Evolutionary conservation across 2,329 filamentous ascomycete species (phyloP), one percentile per base, ranked within the genome.

Genomic region (Alternaria sp.): DNA sequence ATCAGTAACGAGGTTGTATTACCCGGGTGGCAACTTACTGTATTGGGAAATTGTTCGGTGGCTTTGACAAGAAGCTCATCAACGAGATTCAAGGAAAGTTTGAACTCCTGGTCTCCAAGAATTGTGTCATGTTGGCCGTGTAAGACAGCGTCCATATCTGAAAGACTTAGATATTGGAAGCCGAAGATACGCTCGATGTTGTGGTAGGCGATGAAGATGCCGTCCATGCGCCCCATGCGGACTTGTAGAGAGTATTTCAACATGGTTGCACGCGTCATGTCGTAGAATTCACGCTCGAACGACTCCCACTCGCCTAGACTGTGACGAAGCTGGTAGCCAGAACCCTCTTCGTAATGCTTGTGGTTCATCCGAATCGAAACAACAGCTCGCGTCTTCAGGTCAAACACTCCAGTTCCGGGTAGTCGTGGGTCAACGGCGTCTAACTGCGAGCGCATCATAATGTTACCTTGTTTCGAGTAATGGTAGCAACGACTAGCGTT

Each of bases 201-300:
- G 82, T 99, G 95, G 76, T 89, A 99, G 3, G 95, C 95, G 22
- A 98, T 92, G 74, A 98, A 99, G 51, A 98, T 97, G 55, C 95
- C 95, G 75, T 99, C 94, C 96, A 99, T 99, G 51, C 94, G 89
- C 18, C 96, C 95, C 88, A 99, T 96, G 45, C 95, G 92, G 28
- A 94, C 96, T 80, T 99, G 95, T 30, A 99, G 84, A 10, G 94
- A 97, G 78, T 99, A 99, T 75, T 99, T 99, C 57, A 99, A 83
- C 81, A 99, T 94, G 0, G 94, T 95, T 1, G 94, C 88, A 54
- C 96, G 87, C 61, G 97, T 94, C 93, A 99, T 96, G 78, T 99
- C 95, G 77, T 90, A 97, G 78, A 95, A 97, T 74, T 99, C 96
- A 60, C 94, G 89, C 80, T 99, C 95, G 76, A 90, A 99, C 0